Base-by-base conservation (phyloP, 108 stramenopile genomes). In the Nannochloropsis granulata region DNA sequence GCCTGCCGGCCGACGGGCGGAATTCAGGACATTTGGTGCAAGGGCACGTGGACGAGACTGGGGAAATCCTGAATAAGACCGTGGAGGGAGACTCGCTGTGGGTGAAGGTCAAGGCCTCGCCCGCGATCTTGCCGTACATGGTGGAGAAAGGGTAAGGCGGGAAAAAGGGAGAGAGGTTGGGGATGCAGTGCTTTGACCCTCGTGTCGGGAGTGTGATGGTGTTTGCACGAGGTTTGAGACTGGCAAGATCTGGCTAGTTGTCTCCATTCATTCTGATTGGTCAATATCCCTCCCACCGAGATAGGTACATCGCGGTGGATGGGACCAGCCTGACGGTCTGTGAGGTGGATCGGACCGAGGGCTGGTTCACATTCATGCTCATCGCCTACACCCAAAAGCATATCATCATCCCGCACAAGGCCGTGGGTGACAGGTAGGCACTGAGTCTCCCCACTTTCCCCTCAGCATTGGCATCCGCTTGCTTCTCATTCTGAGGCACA, bases 361-460 rank as follows among this genome's bases (percentile, higher is more conserved):
- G 92, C 43, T 95, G 94, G 92, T 99, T 99, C 85, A 94, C 94
- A 12, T 95, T 99, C 91, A 99, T 99, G 98, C 91, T 99, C 84
- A 93, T 99, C n/a, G 94, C 95, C 81, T 96, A 98, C 88, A 99
- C 98, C 0, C 98, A 99, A 89, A 81, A 83, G 79, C 82, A 86
- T 25, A 81, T 86, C 10, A 78, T 78, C 2, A 79, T 86, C 8
- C 86, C 86, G 44, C 44, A 46, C 24, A 86, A 86, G 82, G 44
- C 21, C 34, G 43, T 78, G 25, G 86, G 86, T 11, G 79, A 80
- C 86, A 87, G 45, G 79, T 80, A 23, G 23, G n/a, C 45, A 46
- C 7, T 71, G 56, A 71, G 21, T 71, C n/a, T 21, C 7, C 7
- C 56, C n/a, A 16, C n/a, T 10, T 10, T 11, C n/a, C 21, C 56